These are phyloP conservation scores for Colletotrichum scovillei DNA, from an alignment of 2,329 filamentous ascomycete species.

Conservation along the genomic window DNA sequence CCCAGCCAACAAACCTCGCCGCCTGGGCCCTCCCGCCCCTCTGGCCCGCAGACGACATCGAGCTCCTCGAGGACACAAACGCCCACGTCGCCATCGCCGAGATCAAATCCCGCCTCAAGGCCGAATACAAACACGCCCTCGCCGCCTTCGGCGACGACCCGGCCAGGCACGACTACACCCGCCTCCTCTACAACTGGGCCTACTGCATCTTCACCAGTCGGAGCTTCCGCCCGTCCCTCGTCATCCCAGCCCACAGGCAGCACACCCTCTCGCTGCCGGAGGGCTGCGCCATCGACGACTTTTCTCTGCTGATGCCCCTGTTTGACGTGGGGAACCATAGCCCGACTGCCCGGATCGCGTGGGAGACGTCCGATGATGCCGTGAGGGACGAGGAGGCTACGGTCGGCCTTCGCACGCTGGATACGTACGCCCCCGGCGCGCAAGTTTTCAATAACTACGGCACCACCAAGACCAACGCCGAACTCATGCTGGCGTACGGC, in stretches of 20 bases:
- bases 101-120: constrained; percentile 58
- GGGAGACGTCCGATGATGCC: constrained; percentile 52
- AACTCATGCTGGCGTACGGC: constrained; percentile 73
- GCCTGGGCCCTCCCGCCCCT: constrained; percentile 70
- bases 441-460: constrained; percentile 80
- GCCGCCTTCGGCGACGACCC: constrained; percentile 35
- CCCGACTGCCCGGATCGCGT: constrained; percentile 68
- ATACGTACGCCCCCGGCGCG: constrained; percentile 52
- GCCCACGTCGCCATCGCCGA: constrained; percentile 60
- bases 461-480: constrained; percentile 75
- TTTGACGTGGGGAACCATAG: constrained; percentile 80
- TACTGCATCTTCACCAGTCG: constrained; percentile 73
- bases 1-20: constrained; percentile 65
- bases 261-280: constrained; percentile 45
- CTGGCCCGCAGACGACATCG: constrained; percentile 71
- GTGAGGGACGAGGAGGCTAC: constrained; percentile 47
- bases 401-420: constrained; percentile 56
- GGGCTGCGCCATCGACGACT: constrained; percentile 64
- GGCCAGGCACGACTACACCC: constrained; percentile 52
- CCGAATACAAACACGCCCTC: constrained; percentile 60
- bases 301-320: constrained; percentile 76
- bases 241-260: constrained; percentile 53
- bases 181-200: constrained; percentile 71
- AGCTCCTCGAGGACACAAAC: constrained; percentile 66
- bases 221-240: constrained; percentile 72